Evolutionary conservation across 2,329 filamentous ascomycete genomes (phyloP).

Genomic region (Penicillium capsulatum): DNA sequence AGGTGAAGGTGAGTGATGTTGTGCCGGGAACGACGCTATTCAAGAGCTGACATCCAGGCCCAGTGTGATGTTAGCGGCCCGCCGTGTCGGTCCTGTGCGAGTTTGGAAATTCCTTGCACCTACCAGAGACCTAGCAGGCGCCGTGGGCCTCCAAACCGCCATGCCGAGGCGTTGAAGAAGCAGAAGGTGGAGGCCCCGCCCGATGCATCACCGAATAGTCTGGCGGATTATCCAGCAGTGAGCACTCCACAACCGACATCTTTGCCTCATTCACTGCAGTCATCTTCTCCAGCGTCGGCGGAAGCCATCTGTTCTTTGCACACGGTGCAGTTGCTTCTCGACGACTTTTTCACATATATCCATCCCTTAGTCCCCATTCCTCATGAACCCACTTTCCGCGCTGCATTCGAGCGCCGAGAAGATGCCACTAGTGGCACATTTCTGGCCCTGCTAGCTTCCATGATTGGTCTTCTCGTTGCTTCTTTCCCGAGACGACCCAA

Average conservation of each 20-base stretch:
- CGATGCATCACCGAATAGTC: slow-evolving; percentile 34
- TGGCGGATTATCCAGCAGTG: slow-evolving; percentile 42
- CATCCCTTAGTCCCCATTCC: slow-evolving; percentile 46
- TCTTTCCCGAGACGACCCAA: slow-evolving; percentile 45
- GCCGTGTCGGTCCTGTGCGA: slow-evolving; percentile 61
- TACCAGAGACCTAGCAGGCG: slow-evolving; percentile 61
- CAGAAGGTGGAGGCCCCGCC: slow-evolving; percentile 46
- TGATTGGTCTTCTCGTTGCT: slow-evolving; percentile 44
- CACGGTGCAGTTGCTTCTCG: slow-evolving; percentile 40
- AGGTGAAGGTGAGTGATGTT: slow-evolving; percentile 47
- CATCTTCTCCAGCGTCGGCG: slow-evolving; percentile 47
- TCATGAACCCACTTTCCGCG: slow-evolving; percentile 46
- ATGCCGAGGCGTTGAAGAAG: slow-evolving; percentile 64
- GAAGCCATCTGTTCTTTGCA: slow-evolving; percentile 45
- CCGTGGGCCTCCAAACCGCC: slow-evolving; percentile 62
- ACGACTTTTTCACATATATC: slow-evolving; percentile 48
- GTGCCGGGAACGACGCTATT: not conserved
- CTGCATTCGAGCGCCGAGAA: slow-evolving; percentile 41
- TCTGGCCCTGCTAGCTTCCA: slow-evolving; percentile 43
- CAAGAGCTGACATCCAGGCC: slow-evolving; percentile 8
- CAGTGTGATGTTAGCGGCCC: slow-evolving; percentile 64
- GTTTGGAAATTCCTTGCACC: slow-evolving; percentile 64
- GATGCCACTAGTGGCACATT: slow-evolving; percentile 42
- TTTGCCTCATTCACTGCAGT: slow-evolving; percentile 30
- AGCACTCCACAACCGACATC: slow-evolving; percentile 27